Base-by-base conservation (phyloP, 371 early-diverging fungal species). In the Actinomortierella ambigua region DNA sequence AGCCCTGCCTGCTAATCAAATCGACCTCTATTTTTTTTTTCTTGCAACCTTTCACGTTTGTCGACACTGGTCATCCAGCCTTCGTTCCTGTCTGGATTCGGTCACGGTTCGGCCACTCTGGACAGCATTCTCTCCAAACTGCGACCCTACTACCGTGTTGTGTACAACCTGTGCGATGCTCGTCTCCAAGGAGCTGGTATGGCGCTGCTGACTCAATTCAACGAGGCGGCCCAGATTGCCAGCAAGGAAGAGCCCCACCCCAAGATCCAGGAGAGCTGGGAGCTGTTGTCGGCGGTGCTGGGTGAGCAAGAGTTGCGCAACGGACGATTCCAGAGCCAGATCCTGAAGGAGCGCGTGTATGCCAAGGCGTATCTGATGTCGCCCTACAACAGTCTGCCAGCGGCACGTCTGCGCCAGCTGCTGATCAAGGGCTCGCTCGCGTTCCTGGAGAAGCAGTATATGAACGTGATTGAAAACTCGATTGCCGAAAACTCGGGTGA, bases 401-500 rank as follows among this genome's bases (percentile, higher is more conserved):
- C 71, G 7, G 42, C 63, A 0, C 18, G 52, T 22, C 57, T 79
- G 51, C 77, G 70, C 23, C 57, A 62, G 54, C 55, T 50, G 18
- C 44, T 80, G 47, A 62, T 69, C 46, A 51, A 57, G 24, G 68
- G 75, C 54, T 68, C 77, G 53, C 58, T 60, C 53, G 52, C 55
- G 26, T 76, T 67, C 53, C 29, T 80, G 57, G 69, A 77, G 57
- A 65, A 63, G 26, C 66, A 69, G 48, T 81, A 81, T 58, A 67
- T 79, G 53, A 81, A 81, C 20, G 85, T 84, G 63, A 69, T 92
- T 26, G 85, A 90, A 22, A 76, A 81, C 18, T 57, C 79, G 1
- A 68, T 93, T 7, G 57, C 78, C 17, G 84, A 84, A 55, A 77
- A 88, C 53, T 87, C 89, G 11, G 66, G 70, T 23, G 86, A 86